phyloP scores from a whole-genome alignment of 192 early-diverging fungal species.

The Chytriomyces sp. region DNA sequence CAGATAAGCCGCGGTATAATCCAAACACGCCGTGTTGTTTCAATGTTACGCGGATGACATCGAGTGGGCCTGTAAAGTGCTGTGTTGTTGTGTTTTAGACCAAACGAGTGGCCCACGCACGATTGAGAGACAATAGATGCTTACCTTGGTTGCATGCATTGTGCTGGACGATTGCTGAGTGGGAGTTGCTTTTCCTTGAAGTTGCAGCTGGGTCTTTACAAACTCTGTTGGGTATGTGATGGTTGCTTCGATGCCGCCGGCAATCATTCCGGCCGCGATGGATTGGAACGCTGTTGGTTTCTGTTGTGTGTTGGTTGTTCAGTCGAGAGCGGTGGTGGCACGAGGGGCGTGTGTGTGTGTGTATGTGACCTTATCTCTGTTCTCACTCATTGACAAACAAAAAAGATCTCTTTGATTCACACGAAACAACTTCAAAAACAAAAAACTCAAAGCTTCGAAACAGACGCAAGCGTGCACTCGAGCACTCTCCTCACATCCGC shows the following conservation, averaged over 20 bases:
- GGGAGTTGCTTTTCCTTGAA: conserved; percentile 60
- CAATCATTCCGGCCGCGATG: conserved; percentile 80
- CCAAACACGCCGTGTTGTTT: conserved; percentile 72
- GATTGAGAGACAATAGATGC: too few relatives aligned
- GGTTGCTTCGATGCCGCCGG: conserved; percentile 89
- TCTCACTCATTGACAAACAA: conserved; percentile 7
- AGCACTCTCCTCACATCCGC: conserved; percentile 16
- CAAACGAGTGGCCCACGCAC: too few relatives aligned
- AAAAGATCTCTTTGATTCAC: conserved; percentile 16
- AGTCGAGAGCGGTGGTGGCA: too few relatives aligned
- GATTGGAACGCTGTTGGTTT: conserved; percentile 62
- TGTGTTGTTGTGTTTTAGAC: too few relatives aligned
- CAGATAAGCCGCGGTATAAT: conserved; percentile 86
- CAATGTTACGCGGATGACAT: conserved; percentile 76
- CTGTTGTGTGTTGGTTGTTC: neutral
- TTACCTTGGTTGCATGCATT: too few relatives aligned
- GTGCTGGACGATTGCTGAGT: neutral
- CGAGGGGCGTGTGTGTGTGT: too few relatives aligned
- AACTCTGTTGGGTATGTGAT: conserved; percentile 96
- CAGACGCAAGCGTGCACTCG: conserved; percentile 14
- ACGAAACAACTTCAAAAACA: too few relatives aligned
- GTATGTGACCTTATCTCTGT: too few relatives aligned
- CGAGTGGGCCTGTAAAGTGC: conserved; percentile 78
- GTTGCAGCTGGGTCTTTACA: conserved; percentile 94
- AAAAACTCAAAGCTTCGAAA: conserved; percentile 4